Conservation (phyloP, 1,284 basidiomycete species). For the Uromyces viciae-fabae region DNA sequence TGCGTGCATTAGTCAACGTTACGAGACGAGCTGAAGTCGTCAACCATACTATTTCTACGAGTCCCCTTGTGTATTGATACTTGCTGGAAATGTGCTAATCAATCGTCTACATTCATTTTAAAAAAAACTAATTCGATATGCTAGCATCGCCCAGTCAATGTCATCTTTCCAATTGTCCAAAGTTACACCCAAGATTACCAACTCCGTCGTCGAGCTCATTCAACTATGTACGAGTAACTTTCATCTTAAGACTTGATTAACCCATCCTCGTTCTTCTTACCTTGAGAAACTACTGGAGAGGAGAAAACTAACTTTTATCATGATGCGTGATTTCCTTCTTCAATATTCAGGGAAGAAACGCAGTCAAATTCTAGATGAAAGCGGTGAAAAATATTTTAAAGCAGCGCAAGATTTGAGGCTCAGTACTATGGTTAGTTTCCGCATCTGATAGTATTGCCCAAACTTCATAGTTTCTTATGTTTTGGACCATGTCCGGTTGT, state of each 20-base stretch:
- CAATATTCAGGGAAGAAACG: slow-evolving; percentile 40
- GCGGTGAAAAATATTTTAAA: slow-evolving; percentile 37
- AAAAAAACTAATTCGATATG: not conserved
- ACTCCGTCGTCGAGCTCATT: slow-evolving; percentile 37
- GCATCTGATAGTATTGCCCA: not conserved
- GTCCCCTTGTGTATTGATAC: not conserved
- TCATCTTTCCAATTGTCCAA: slow-evolving; percentile 26
- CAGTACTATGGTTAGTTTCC: slow-evolving; percentile 39
- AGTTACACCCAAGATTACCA: slow-evolving; percentile 41
- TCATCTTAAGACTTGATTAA: not conserved
- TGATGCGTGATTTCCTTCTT: not conserved
- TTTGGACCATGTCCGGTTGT: not conserved
- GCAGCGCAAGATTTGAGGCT: slow-evolving; percentile 44
- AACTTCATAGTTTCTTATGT: not conserved
- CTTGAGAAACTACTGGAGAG: too few species aligned
- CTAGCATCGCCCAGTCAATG: slow-evolving; percentile 33
- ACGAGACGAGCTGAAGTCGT: too few species aligned
- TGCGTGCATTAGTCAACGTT: too few species aligned
- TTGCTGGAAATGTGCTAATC: too few species aligned
- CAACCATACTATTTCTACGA: too few species aligned
- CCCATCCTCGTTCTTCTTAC: not conserved
- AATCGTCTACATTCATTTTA: too few species aligned
- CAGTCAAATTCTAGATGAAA: slow-evolving; percentile 33
- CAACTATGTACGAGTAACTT: slow-evolving; percentile 24
- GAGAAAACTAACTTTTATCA: too few species aligned